phyloP scores from a whole-genome alignment of 306 rosid species.

The Citrullus colocynthis region DNA sequence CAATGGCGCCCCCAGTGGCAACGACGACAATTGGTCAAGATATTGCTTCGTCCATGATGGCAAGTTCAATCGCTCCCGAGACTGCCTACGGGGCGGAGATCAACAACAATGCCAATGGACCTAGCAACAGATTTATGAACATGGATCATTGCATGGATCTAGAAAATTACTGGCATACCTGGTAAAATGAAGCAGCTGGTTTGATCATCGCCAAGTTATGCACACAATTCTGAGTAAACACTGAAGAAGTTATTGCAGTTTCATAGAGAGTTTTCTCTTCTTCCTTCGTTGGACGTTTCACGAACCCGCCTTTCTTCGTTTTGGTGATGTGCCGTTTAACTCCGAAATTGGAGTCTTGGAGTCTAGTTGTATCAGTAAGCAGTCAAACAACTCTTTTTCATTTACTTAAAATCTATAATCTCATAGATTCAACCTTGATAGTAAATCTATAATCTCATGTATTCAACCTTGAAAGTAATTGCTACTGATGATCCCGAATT shows the following conservation, averaged over 20 bases:
- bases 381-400: background rate
- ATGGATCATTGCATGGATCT: slow-evolving; percentile 73
- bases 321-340: background rate
- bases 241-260: no score
- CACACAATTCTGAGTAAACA: background rate
- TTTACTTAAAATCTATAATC: background rate
- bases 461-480: background rate
- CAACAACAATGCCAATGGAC: slow-evolving; percentile 15
- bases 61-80: slow-evolving; percentile 27
- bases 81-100: slow-evolving; percentile 42
- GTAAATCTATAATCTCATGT: background rate
- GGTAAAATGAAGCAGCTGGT: slow-evolving; percentile 16
- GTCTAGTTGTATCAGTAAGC: background rate
- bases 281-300: background rate
- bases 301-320: background rate
- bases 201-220: background rate
- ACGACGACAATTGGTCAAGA: slow-evolving; percentile 22
- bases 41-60: slow-evolving; percentile 26
- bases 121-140: slow-evolving; percentile 37
- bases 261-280: background rate
- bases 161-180: slow-evolving; percentile 64
- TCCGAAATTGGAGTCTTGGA: background rate
- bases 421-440: background rate
- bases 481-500: background rate
- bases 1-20: slow-evolving; percentile 16